Base-by-base conservation (phyloP, 495 filamentous ascomycete genomes). In the Penicillium robsamsonii region DNA sequence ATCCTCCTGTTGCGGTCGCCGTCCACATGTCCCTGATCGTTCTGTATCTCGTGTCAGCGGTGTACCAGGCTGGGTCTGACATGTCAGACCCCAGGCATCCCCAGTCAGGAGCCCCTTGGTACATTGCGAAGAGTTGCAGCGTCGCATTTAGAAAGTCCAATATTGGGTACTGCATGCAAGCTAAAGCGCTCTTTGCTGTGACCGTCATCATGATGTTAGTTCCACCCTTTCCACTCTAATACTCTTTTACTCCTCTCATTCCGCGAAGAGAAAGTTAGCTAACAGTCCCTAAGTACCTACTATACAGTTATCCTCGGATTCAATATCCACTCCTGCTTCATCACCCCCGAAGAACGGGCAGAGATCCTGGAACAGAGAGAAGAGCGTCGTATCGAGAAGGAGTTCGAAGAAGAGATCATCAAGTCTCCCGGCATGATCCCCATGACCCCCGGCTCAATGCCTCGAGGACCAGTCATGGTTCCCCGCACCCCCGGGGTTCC, bases 41-140 rank as follows among this genome's bases (percentile, higher is more conserved):
- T 0, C 72, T 97, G 25, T 96, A 84, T 67, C 75, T 83, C 41
- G 76, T 85, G 27, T 86, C 84, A 63, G 76, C 88, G 57, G 80
- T 84, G 53, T 86, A 81, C 47, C 92, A 97, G 67, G 85, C 88
- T 31, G 88, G 88, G 11, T 83, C 87, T 33, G 92, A 97, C 67
- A 87, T 81, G 68, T 87, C 84, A 40, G 91, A 97, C 67, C 80
- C 87, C 8, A 62, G 77, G 4, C 84, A 88, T 56, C 84, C 82
- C 7, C 86, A 89, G 58, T 75, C 77, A 7, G 82, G 85, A 2
- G 75, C 90, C 4, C 82, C 85, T 12, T 97, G 92, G 92, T 96
- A 95, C 64, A 84, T 97, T 61, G 82, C 84, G 37, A 88, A 90
- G 66, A 81, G 78, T 58, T 97, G 92, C 70, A 79, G 66, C 43